Conservation (phyloP, 2,329 filamentous ascomycete genomes). For the Corynespora cassiicola region DNA sequence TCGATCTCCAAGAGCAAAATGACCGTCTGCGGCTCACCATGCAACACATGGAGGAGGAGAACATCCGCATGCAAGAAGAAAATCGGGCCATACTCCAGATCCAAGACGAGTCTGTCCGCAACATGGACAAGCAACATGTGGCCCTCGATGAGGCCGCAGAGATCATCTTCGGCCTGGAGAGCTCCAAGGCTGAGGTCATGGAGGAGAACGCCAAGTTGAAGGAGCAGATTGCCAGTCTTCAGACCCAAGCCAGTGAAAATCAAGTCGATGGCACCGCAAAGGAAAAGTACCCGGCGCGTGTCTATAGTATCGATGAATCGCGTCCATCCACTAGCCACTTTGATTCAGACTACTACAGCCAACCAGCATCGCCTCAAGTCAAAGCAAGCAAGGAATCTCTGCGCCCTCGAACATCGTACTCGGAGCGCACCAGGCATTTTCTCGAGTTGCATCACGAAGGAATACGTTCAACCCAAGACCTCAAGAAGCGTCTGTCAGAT, state of each 20-base stretch:
- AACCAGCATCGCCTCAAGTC: conserved; percentile 37
- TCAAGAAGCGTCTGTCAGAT: conserved; percentile 39
- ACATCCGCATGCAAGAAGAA: conserved; percentile 19
- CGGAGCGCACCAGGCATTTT: conserved; percentile 39
- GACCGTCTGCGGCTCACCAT: conserved; percentile 24
- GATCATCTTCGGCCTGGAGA: conserved; percentile 35
- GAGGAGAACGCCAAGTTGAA: conserved; percentile 31
- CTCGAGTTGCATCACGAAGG: conserved; percentile 32
- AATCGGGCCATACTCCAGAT: conserved; percentile 34
- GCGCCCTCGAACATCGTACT: conserved; percentile 20
- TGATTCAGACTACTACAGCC: conserved; percentile 47
- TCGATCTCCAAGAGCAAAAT: conserved; percentile 34
- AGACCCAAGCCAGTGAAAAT: conserved; percentile 16
- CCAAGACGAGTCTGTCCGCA: conserved; percentile 31
- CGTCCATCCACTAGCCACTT: conserved; percentile 44
- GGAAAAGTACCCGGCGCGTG: conserved; percentile 23
- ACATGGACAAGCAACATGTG: conserved; percentile 31
- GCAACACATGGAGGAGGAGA: conserved; percentile 26
- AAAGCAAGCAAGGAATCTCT: conserved; percentile 26
- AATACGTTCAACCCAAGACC: conserved; percentile 29
- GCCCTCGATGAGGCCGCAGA: conserved; percentile 42
- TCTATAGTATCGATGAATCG: conserved; percentile 42
- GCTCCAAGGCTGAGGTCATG: conserved; percentile 30
- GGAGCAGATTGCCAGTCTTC: conserved; percentile 19
- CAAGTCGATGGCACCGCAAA: conserved; percentile 21